Evolutionary conservation across 106 monocot species (phyloP).

Genomic region (Narthecium ossifragum): DNA sequence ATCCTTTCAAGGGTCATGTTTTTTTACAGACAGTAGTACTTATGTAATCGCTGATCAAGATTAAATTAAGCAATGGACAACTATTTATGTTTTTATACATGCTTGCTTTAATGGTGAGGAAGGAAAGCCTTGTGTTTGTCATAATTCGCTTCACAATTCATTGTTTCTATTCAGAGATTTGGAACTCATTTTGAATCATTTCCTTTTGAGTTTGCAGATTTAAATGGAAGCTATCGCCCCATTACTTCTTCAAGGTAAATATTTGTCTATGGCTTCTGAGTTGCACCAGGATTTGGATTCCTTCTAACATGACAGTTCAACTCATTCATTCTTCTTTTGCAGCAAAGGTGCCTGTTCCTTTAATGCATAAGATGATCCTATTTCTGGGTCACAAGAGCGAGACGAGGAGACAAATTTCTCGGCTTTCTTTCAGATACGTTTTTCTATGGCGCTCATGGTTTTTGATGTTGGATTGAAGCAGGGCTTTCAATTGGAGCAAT

Average conservation of each 20-base stretch:
- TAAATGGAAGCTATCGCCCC: conserved; percentile 11
- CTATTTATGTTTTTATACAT: too few species aligned
- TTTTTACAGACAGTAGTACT: too few species aligned
- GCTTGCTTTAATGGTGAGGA: too few species aligned
- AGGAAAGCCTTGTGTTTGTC: too few species aligned
- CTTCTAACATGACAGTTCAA: not conserved
- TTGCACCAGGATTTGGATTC: not conserved
- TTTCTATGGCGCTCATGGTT: not conserved
- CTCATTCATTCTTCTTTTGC: conserved; percentile 4
- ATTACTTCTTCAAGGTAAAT: conserved; percentile 2
- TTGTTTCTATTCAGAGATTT: too few species aligned
- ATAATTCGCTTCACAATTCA: too few species aligned
- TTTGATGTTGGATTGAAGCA: conserved; percentile 11
- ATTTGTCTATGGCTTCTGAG: not conserved
- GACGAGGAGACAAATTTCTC: not conserved
- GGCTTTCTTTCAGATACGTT: not conserved
- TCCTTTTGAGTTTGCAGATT: conserved; percentile 3
- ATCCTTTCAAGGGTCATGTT: too few species aligned
- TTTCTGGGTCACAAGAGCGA: not conserved
- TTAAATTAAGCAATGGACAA: too few species aligned
- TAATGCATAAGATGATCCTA: not conserved
- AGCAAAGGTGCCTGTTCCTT: conserved; percentile 10
- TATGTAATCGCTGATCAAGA: too few species aligned
- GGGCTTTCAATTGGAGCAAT: conserved; percentile 59
- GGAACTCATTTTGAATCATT: too few species aligned